phyloP scores from a whole-genome alignment of 2,329 filamentous ascomycete genomes.

The Botrytis tulipae region DNA sequence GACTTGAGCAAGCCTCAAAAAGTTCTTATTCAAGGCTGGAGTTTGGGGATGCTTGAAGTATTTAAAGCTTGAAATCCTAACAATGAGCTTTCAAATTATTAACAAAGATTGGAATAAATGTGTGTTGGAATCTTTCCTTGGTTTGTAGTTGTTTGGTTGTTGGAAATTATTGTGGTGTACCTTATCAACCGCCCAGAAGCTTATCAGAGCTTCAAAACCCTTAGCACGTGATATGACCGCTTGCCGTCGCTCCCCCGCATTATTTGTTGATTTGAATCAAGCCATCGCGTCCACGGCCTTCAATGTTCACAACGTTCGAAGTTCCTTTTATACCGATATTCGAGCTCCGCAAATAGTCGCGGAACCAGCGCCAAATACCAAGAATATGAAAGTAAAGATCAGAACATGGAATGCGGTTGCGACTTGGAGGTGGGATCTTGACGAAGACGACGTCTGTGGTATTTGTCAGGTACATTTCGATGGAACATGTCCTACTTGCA shows the following conservation, averaged over 20 bases:
- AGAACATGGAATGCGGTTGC: constrained; percentile 91
- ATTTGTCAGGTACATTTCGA: constrained; percentile 99
- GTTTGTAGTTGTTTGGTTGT: neutral
- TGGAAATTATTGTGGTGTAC: neutral
- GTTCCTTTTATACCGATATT: neutral
- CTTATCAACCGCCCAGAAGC: neutral
- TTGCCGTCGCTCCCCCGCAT: neutral
- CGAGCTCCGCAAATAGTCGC: neutral
- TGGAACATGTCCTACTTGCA: constrained; percentile 95
- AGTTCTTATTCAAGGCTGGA: too few species aligned
- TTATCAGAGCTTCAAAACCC: neutral
- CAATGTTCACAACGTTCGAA: neutral
- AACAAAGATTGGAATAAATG: constrained; percentile 4
- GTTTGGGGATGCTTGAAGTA: neutral
- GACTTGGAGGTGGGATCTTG: constrained; percentile 96
- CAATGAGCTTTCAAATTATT: neutral
- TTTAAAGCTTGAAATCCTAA: neutral
- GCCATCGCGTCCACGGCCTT: neutral
- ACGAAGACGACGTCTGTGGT: constrained; percentile 95
- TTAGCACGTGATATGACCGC: neutral
- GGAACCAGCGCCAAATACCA: neutral
- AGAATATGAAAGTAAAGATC: constrained; percentile 90
- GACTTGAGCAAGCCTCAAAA: neutral
- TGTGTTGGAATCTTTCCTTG: neutral
- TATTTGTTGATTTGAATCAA: neutral